Conservation (phyloP, 169 alveolate species). For the Cryptosporidium viatorum region DNA sequence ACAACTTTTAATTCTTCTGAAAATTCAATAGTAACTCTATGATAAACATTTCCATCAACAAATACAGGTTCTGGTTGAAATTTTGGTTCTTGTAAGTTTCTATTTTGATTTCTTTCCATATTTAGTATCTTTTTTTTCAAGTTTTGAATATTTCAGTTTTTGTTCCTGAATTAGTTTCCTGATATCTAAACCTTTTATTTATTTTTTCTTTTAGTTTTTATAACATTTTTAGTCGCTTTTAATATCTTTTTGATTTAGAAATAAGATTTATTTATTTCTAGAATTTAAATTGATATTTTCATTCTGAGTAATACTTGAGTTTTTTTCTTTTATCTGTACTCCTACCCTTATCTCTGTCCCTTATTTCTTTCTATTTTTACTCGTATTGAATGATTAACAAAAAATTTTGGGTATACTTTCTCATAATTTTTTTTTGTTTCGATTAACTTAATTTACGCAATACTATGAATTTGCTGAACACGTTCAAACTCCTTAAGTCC, state of each 20-base stretch:
- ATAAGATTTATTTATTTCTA: neutral
- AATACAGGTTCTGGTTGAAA: neutral
- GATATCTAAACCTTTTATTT: neutral
- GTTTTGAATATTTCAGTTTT: neutral
- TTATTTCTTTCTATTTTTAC: neutral
- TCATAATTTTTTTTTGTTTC: neutral
- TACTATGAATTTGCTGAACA: too few species aligned
- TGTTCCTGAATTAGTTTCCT: neutral
- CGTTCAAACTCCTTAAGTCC: neutral
- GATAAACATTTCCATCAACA: neutral
- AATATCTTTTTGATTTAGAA: neutral
- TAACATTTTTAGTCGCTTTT: neutral
- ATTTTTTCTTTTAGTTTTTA: neutral
- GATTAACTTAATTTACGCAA: neutral
- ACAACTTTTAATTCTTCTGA: neutral
- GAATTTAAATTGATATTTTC: too few species aligned
- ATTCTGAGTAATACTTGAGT: neutral
- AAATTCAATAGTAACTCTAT: neutral
- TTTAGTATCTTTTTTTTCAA: neutral
- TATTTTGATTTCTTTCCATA: neutral
- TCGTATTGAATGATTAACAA: too few species aligned
- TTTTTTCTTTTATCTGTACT: neutral
- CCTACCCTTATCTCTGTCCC: neutral
- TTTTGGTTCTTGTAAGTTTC: neutral
- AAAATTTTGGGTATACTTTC: neutral